These are phyloP conservation scores for Aspergillus proliferans DNA, from an alignment of 2,329 filamentous ascomycete species.

Conservation along the genomic window DNA sequence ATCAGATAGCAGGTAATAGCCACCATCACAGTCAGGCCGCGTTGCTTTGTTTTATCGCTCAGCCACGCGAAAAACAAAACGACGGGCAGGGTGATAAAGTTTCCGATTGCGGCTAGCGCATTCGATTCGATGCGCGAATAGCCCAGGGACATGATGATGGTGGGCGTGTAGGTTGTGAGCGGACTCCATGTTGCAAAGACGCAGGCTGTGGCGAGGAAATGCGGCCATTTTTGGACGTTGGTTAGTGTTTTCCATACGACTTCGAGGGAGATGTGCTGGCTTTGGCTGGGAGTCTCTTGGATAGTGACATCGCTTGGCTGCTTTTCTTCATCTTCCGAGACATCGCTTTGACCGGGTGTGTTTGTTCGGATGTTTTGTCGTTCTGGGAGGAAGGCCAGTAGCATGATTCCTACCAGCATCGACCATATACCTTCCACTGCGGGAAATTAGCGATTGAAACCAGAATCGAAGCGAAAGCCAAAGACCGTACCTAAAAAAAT, in stretches of 20 bases:
- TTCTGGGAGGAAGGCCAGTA: slow-evolving; percentile 35
- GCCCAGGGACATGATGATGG: slow-evolving; percentile 34
- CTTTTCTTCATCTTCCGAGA: background rate
- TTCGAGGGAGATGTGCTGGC: slow-evolving; percentile 31
- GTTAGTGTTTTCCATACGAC: slow-evolving; percentile 41
- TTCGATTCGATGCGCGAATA: slow-evolving; percentile 45
- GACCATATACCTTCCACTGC: slow-evolving; percentile 44
- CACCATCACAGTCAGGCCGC: slow-evolving; percentile 40
- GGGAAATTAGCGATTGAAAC: background rate
- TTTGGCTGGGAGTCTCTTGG: slow-evolving; percentile 1
- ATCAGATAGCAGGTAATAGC: slow-evolving; percentile 44
- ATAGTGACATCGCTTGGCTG: background rate
- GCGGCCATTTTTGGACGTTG: slow-evolving; percentile 44
- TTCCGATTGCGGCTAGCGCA: slow-evolving; percentile 39
- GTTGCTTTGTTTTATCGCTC: slow-evolving; percentile 42
- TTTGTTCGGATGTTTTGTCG: slow-evolving; percentile 26
- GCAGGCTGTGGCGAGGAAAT: slow-evolving; percentile 45
- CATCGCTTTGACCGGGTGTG: slow-evolving; percentile 2
- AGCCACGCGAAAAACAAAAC: slow-evolving; percentile 46
- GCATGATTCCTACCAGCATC: slow-evolving; percentile 32
- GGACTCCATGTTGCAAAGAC: slow-evolving; percentile 51
- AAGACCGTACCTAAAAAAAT: slow-evolving; percentile 40
- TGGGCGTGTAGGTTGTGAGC: slow-evolving; percentile 47
- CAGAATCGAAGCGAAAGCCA: background rate
- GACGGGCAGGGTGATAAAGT: slow-evolving; percentile 41